Evolutionary conservation across 1,139 yeast species (phyloP).

Genomic region (Taiozyma sp.): DNA sequence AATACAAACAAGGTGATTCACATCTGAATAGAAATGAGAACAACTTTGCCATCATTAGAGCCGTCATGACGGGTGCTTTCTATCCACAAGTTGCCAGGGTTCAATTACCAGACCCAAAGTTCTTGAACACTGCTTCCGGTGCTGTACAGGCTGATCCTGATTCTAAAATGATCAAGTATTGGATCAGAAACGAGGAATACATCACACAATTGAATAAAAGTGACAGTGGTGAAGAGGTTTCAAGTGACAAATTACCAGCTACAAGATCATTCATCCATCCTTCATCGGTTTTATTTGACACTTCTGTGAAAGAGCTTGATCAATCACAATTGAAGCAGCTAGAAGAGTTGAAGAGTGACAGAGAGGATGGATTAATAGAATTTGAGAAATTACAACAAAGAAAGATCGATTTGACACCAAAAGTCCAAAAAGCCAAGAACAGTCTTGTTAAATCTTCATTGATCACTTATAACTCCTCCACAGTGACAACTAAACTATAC

Average conservation of each 20-base stretch:
- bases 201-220: conserved; percentile 24
- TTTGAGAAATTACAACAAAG: conserved; percentile 17
- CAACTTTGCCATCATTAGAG: conserved; percentile 48
- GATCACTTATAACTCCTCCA: conserved; percentile 49
- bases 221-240: conserved; percentile 8
- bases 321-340: conserved; percentile 20
- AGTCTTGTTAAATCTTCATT: conserved; percentile 42
- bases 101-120: conserved; percentile 78
- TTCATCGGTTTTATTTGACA: conserved; percentile 61
- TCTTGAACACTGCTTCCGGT: conserved; percentile 63
- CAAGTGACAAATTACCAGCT: conserved; percentile 38
- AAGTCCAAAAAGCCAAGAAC: conserved; percentile 22
- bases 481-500: conserved; percentile 62
- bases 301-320: conserved; percentile 23
- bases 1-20: conserved; percentile 28
- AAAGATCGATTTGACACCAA: conserved; percentile 33
- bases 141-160: conserved; percentile 83
- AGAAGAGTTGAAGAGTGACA: conserved; percentile 15
- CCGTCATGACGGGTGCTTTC: conserved; percentile 73
- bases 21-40: conserved; percentile 42
- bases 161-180: conserved; percentile 63
- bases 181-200: conserved; percentile 58
- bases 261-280: conserved; percentile 79
- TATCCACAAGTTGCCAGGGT: conserved; percentile 82
- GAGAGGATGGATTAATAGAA: conserved; percentile 38